Evolutionary conservation across 805 yeast species (phyloP).

Genomic region (Spathaspora gorwiae): DNA sequence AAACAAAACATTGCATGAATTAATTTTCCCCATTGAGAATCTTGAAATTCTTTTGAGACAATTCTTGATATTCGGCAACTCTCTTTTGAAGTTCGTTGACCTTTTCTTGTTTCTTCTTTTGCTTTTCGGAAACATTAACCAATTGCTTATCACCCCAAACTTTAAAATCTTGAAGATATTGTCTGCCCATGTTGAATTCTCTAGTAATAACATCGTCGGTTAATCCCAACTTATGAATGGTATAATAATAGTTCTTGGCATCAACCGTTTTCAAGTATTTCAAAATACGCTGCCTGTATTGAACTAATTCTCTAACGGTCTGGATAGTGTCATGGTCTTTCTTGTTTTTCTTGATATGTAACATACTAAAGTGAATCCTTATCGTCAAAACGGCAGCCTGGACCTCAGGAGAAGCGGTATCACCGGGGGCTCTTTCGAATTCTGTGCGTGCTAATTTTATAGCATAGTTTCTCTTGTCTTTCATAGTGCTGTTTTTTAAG

Average conservation of each 20-base stretch:
- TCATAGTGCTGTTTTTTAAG: slow-evolving; percentile 63
- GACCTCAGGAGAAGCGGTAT: slow-evolving; percentile 92
- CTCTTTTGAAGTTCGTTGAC: slow-evolving; percentile 34
- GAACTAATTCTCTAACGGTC: slow-evolving; percentile 75
- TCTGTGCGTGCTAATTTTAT: slow-evolving; percentile 66
- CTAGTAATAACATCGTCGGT: slow-evolving; percentile 71
- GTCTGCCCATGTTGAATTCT: slow-evolving; percentile 78
- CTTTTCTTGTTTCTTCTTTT: slow-evolving; percentile 26
- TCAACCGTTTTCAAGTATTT: slow-evolving; percentile 76
- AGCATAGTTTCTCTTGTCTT: slow-evolving; percentile 56
- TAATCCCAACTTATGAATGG: slow-evolving; percentile 82
- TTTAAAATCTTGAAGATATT: slow-evolving; percentile 72
- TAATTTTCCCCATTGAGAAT: background rate
- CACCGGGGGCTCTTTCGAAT: slow-evolving; percentile 80
- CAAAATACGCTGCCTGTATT: slow-evolving; percentile 78
- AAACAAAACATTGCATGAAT: no score
- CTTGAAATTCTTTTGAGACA: slow-evolving; percentile 34
- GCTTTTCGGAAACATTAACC: slow-evolving; percentile 44
- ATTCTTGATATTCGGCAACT: slow-evolving; percentile 32
- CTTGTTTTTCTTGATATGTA: slow-evolving; percentile 60
- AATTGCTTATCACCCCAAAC: slow-evolving; percentile 72
- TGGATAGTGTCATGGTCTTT: slow-evolving; percentile 73
- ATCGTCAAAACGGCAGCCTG: slow-evolving; percentile 91
- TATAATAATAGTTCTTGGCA: slow-evolving; percentile 79
- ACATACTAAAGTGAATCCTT: slow-evolving; percentile 69